Conservation (phyloP, 257 asterid genomes). For the Petrea volubilis region DNA sequence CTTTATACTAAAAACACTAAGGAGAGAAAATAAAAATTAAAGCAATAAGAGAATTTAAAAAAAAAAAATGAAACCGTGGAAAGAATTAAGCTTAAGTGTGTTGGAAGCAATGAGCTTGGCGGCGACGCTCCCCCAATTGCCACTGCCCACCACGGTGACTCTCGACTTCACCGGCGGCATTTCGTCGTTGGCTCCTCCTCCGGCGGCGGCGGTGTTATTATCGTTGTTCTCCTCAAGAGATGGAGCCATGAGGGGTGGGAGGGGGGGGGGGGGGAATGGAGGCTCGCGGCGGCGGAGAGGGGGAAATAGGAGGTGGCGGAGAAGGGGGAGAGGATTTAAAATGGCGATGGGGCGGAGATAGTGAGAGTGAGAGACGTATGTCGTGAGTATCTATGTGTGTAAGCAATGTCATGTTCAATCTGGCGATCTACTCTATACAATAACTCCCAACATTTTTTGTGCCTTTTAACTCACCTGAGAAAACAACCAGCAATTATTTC, state of each 20-base stretch:
- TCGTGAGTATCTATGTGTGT: constrained; percentile 57
- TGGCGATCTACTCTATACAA: constrained; percentile 66
- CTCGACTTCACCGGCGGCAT: constrained; percentile 38
- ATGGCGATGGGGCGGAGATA: constrained; percentile 64
- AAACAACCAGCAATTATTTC: no score
- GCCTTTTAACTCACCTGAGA: no score
- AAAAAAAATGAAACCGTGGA: no score
- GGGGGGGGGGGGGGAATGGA: constrained; percentile 19
- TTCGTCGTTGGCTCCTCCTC: not conserved
- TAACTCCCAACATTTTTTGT: no score
- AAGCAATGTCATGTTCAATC: constrained; percentile 43
- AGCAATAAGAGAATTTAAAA: no score
- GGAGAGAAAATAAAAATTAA: no score
- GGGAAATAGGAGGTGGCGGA: constrained; percentile 28
- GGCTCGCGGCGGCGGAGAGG: no score
- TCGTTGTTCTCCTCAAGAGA: no score
- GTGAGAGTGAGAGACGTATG: constrained; percentile 41
- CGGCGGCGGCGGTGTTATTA: not conserved
- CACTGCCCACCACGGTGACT: constrained; percentile 87
- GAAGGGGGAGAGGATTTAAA: constrained; percentile 34
- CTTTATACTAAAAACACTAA: no score
- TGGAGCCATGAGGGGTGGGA: constrained; percentile 44
- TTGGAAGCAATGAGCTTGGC: constrained; percentile 88
- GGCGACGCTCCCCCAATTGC: constrained; percentile 96
- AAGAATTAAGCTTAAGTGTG: constrained; percentile 52